Evolutionary conservation across 1,284 basidiomycete species (phyloP).

Genomic region (Ganoderma multipileum): DNA sequence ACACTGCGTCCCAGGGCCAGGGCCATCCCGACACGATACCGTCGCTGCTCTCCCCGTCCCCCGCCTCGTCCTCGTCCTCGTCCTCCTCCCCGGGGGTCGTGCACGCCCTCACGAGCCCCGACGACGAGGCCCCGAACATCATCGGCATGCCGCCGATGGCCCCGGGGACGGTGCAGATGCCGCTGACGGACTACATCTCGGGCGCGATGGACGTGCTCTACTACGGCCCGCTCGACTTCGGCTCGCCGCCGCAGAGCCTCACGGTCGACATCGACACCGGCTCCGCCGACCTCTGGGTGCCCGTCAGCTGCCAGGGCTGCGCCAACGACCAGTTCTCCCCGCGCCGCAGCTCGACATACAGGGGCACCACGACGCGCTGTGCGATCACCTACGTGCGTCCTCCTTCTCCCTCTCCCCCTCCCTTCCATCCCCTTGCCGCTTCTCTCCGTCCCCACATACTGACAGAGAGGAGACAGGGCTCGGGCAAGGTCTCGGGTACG

Average conservation of each 20-base stretch:
- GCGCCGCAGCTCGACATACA: slow-evolving; percentile 49
- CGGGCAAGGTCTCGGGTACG: slow-evolving; percentile 54
- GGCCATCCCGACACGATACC: neutral
- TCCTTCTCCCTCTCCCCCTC: slow-evolving; percentile 3
- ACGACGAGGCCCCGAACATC: slow-evolving; percentile 17
- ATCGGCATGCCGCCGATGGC: slow-evolving; percentile 25
- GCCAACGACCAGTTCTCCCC: slow-evolving; percentile 45
- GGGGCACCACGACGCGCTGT: slow-evolving; percentile 45
- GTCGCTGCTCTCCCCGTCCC: neutral
- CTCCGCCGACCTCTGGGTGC: slow-evolving; percentile 64
- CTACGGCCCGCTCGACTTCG: slow-evolving; percentile 54
- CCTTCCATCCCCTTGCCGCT: no score
- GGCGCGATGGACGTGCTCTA: slow-evolving; percentile 55
- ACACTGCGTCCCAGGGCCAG: neutral
- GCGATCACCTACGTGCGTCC: slow-evolving; percentile 62
- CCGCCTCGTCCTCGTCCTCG: neutral
- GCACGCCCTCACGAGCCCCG: slow-evolving; percentile 13
- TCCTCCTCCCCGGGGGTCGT: neutral
- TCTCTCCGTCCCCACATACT: neutral
- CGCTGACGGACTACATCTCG: slow-evolving; percentile 48
- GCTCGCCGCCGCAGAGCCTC: slow-evolving; percentile 53
- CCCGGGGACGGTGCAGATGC: slow-evolving; percentile 33
- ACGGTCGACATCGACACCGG: slow-evolving; percentile 66
- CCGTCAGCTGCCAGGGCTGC: slow-evolving; percentile 50
- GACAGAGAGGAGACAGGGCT: slow-evolving; percentile 45